A percentile compares a stretch with the other conserved stretches of the same genome.
These are phyloP conservation scores for Boletus sp. DNA, from an alignment of 1,284 basidiomycete species.

Conservation along the genomic window DNA sequence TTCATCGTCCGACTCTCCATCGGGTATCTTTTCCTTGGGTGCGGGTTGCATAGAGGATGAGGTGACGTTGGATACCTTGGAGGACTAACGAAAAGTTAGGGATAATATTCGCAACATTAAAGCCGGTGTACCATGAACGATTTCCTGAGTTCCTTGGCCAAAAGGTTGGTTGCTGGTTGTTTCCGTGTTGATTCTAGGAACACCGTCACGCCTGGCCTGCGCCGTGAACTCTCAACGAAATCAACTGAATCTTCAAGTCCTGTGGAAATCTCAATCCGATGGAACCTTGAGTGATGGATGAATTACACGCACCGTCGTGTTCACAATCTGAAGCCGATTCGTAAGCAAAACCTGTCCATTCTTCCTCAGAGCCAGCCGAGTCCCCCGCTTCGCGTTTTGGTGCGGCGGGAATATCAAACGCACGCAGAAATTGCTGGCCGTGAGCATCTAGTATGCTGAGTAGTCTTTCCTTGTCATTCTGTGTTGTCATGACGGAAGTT, in stretches of 20 bases:
- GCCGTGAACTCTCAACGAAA: conserved; percentile 33
- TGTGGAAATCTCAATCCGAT: conserved; percentile 9
- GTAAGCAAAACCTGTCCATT: conserved; percentile 35
- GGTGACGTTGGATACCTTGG: conserved; percentile 63
- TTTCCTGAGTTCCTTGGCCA: conserved; percentile 47
- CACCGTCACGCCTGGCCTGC: conserved; percentile 46
- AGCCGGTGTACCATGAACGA: conserved; percentile 62
- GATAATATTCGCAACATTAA: background rate
- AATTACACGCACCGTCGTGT: conserved; percentile 18
- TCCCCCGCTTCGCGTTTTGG: conserved; percentile 30
- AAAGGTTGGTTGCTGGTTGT: conserved; percentile 20
- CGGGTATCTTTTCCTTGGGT: conserved; percentile 38
- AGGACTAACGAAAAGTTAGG: conserved; percentile 49
- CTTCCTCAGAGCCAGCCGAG: conserved; percentile 23
- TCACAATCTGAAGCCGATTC: conserved; percentile 17
- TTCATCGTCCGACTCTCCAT: conserved; percentile 46
- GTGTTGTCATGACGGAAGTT: conserved; percentile 12
- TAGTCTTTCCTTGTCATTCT: conserved; percentile 36
- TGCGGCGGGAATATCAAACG: conserved; percentile 41
- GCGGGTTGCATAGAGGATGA: conserved; percentile 29
- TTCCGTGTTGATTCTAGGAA: conserved; percentile 46
- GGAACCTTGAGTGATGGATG: background rate
- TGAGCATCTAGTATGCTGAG: conserved; percentile 59
- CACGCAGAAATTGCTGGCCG: conserved; percentile 57
- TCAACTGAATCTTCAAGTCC: conserved; percentile 37